phyloP scores from a whole-genome alignment of 164 flowering plant genomes.

The Umbellularia californica region DNA sequence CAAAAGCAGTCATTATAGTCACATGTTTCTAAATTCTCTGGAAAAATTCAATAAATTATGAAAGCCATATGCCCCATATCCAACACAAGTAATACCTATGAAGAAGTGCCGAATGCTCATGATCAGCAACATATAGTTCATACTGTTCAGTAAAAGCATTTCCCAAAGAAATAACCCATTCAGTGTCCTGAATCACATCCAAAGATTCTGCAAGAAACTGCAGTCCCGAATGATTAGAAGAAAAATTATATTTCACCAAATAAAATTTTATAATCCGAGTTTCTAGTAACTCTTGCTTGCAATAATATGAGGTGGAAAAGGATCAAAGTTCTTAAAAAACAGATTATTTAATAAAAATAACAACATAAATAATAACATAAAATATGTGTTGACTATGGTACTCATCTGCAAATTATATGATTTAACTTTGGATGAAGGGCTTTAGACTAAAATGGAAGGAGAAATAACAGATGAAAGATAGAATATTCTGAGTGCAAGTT shows the following conservation, averaged over 20 bases:
- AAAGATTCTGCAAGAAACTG: constrained; percentile 95
- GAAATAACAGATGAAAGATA: no score
- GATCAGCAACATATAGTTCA: constrained; percentile 72
- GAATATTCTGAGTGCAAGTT: no score
- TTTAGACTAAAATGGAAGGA: no score
- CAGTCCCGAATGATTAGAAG: constrained; percentile 9
- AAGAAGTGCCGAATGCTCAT: constrained; percentile 85
- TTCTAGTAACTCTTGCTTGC: background rate
- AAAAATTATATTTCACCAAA: background rate
- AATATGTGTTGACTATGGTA: no score
- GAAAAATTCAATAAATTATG: background rate
- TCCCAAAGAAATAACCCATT: constrained; percentile 78
- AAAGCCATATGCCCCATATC: background rate
- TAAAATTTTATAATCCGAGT: background rate
- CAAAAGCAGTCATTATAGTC: background rate
- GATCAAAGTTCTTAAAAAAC: no score
- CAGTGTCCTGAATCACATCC: constrained; percentile 80
- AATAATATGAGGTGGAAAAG: no score
- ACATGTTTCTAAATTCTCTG: no score
- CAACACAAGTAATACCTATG: constrained; percentile 55
- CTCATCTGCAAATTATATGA: no score
- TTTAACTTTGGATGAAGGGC: no score
- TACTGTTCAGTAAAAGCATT: constrained; percentile 76
- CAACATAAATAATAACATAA: no score
- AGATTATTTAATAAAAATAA: no score